Conservation (phyloP, 495 filamentous ascomycete genomes). For the Schizothecium vesticola region DNA sequence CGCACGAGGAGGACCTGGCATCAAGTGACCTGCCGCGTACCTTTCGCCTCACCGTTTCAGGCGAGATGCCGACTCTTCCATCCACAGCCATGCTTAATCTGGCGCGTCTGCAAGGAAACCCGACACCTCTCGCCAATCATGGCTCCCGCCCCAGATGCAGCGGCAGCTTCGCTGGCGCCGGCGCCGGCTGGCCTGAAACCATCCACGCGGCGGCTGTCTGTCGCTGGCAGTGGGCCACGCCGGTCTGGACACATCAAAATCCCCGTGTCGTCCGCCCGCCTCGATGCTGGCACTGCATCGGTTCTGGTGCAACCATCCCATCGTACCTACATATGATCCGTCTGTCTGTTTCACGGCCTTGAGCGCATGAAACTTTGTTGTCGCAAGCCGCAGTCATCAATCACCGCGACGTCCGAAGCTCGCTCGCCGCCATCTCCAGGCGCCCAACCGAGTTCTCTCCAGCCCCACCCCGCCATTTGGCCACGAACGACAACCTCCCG, state of each 20-base stretch:
- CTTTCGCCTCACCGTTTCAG: background rate
- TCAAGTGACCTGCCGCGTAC: background rate
- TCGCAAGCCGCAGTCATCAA: background rate
- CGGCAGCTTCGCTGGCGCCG: constrained; percentile 13
- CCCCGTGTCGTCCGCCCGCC: background rate
- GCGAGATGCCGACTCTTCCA: background rate
- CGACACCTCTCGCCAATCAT: constrained; percentile 12
- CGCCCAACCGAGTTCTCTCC: background rate
- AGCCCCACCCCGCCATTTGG: constrained; percentile 1
- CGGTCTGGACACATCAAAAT: background rate
- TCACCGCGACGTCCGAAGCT: background rate
- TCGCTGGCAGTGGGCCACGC: background rate
- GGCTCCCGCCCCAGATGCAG: constrained; percentile 8
- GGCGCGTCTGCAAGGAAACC: constrained; percentile 3
- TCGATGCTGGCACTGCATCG: background rate
- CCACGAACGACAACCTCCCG: background rate
- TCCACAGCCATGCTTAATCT: background rate
- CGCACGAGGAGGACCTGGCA: background rate
- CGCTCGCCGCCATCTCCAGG: background rate
- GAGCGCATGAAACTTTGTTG: background rate
- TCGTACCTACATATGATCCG: background rate
- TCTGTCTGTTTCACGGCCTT: background rate
- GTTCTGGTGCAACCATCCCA: background rate
- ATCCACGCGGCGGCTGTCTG: background rate
- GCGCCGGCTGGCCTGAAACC: constrained; percentile 21